These are phyloP conservation scores for Coleophoma cylindrospora DNA, from an alignment of 2,329 filamentous ascomycete species.

Conservation along the genomic window DNA sequence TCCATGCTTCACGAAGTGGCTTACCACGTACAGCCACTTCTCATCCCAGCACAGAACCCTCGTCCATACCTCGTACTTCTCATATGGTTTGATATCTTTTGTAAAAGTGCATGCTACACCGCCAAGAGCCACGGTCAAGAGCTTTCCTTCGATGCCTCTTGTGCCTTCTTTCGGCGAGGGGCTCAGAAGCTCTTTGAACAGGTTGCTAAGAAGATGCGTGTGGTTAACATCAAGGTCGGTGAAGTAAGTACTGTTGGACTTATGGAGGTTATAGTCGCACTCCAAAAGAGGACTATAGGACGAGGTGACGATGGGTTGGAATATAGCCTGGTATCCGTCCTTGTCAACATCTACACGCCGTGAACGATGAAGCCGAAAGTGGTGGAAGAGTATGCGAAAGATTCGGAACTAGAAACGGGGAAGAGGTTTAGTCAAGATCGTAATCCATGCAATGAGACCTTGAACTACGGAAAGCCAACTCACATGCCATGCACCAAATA, in stretches of 20 bases:
- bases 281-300: constrained; percentile 57
- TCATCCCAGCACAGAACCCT: constrained; percentile 47
- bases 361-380: neutral
- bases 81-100: constrained; percentile 46
- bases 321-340: constrained; percentile 24
- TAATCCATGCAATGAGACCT: neutral
- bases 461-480: neutral
- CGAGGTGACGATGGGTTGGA: constrained; percentile 54
- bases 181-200: constrained; percentile 50
- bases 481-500: neutral
- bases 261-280: constrained; percentile 68
- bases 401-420: neutral
- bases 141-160: constrained; percentile 43
- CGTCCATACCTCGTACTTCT: constrained; percentile 45
- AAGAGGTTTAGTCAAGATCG: neutral
- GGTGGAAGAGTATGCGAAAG: neutral
- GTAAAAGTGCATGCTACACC: constrained; percentile 47
- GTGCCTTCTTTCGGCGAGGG: too few species aligned
- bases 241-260: constrained; percentile 67
- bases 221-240: constrained; percentile 55
- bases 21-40: constrained; percentile 51
- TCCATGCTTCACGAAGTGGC: constrained; percentile 38
- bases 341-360: neutral
- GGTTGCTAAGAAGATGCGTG: constrained; percentile 68
- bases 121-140: constrained; percentile 33